phyloP scores from a whole-genome alignment of 305 asterid genomes.

The Fraxinus baroniana region DNA sequence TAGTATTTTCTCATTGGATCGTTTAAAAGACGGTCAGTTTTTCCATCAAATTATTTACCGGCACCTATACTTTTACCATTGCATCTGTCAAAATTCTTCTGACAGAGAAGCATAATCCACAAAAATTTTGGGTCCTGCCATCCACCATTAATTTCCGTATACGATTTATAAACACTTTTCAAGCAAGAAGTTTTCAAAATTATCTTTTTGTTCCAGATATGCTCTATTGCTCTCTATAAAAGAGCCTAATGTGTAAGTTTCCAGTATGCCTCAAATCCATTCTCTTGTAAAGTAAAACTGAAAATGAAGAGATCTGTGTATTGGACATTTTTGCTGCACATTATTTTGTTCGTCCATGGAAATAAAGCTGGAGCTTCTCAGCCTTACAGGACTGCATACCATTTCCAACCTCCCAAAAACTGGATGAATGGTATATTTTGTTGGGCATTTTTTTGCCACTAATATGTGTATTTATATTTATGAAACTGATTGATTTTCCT shows the following conservation, averaged over 20 bases:
- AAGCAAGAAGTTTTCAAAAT: neutral
- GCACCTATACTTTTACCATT: too few species aligned
- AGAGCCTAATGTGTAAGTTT: neutral
- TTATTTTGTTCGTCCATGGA: conserved; percentile 23
- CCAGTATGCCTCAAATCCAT: neutral
- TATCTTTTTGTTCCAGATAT: neutral
- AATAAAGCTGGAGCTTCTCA: conserved; percentile 31
- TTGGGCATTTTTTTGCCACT: neutral
- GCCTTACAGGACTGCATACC: conserved; percentile 58
- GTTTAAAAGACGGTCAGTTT: too few species aligned
- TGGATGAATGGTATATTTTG: conserved; percentile 66
- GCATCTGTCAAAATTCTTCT: too few species aligned
- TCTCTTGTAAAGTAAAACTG: neutral
- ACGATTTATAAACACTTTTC: neutral
- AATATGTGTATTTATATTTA: neutral
- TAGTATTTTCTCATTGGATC: too few species aligned
- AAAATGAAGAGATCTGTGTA: conserved; percentile 24
- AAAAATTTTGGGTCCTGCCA: too few species aligned
- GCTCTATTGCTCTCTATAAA: neutral
- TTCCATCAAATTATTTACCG: too few species aligned
- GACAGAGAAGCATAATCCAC: too few species aligned
- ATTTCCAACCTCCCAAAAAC: conserved; percentile 65
- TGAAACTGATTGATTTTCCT: neutral
- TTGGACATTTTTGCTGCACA: conserved; percentile 13
- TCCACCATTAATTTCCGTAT: too few species aligned